phyloP scores from a whole-genome alignment of 2,329 filamentous ascomycete genomes.

The Orbilia brochopaga region DNA sequence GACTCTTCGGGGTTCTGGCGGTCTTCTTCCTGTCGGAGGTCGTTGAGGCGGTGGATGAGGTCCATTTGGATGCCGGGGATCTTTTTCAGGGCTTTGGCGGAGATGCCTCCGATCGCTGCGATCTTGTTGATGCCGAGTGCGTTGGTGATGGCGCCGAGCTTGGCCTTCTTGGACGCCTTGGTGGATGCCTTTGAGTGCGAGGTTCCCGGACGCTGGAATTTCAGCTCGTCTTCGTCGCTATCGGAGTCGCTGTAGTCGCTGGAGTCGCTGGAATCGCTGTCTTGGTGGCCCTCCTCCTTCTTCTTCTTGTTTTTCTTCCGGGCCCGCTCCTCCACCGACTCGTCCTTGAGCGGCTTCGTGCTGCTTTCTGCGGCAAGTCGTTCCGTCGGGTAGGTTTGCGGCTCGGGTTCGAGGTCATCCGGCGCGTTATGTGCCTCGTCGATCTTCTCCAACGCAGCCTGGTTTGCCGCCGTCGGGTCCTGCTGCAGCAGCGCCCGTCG shows the following conservation, averaged over 20 bases:
- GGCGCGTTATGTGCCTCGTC: slow-evolving; percentile 61
- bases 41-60: slow-evolving; percentile 34
- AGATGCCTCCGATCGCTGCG: slow-evolving; percentile 35
- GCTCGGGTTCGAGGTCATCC: slow-evolving; percentile 58
- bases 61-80: slow-evolving; percentile 40
- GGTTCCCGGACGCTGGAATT: slow-evolving; percentile 30
- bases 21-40: slow-evolving; percentile 36
- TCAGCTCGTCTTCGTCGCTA: slow-evolving; percentile 12
- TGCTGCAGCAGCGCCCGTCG: slow-evolving; percentile 66
- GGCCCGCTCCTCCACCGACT: slow-evolving; percentile 26
- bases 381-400: slow-evolving; percentile 59
- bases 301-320: slow-evolving; percentile 28
- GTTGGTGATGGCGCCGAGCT: slow-evolving; percentile 38
- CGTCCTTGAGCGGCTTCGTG: slow-evolving; percentile 33
- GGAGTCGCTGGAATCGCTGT: slow-evolving; percentile 13
- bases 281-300: slow-evolving; percentile 9
- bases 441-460: slow-evolving; percentile 60
- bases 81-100: slow-evolving; percentile 33
- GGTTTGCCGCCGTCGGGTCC: slow-evolving; percentile 63
- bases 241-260: slow-evolving; percentile 29
- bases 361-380: slow-evolving; percentile 51
- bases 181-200: slow-evolving; percentile 44
- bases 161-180: slow-evolving; percentile 40
- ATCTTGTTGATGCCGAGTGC: slow-evolving; percentile 46
- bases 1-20: slow-evolving; percentile 11